Base-by-base conservation (phyloP, 2,329 filamentous ascomycete genomes). In the Dactylellina cionopaga region DNA sequence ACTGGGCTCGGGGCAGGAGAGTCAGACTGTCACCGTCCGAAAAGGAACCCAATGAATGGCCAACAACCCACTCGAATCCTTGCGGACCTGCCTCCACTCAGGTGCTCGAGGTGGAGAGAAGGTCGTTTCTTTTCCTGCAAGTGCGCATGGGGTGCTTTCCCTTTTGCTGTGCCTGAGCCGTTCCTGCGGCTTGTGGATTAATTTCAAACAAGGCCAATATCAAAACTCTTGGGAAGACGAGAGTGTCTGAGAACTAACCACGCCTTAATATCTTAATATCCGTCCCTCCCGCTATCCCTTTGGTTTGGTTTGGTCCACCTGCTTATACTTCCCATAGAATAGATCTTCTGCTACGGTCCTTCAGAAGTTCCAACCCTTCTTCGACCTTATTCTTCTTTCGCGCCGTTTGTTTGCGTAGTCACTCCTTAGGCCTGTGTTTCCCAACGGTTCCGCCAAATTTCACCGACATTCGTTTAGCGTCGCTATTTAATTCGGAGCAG, bases 131-230 rank as follows among this genome's bases (percentile, higher is more conserved):
- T 71, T 71, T 71, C 66, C 66, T 71, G 66, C 66, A 64, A 63
- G 37, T n/a, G 54, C 35, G 51, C 56, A 64, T 63, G 58, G 62
- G 59, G 51, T 56, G 41, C 29, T 54, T 63, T 70, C 56, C 65
- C 47, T 70, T 49, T 58, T 49, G 41, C 41, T 64, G 58, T 64
- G 43, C 49, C 58, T 51, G 58, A 71, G 66, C 66, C 66, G 66
- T 71, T 71, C 66, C 66, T 71, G 66, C 66, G 66, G 66, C 58
- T 63, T 71, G 66, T 71, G 66, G 66, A 62, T 71, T 71, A 71
- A 71, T 71, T 71, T 71, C 66, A 59, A 71, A 63, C 66, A 33
- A 71, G 66, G 51, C 51, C 58, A 71, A 71, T 71, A 71, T 64
- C 58, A 64, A 70, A 58, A 62, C 49, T 63, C 58, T 64, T 41